phyloP scores from a whole-genome alignment of 2,329 filamentous ascomycete genomes.

The Arthrobotrys entomopaga region DNA sequence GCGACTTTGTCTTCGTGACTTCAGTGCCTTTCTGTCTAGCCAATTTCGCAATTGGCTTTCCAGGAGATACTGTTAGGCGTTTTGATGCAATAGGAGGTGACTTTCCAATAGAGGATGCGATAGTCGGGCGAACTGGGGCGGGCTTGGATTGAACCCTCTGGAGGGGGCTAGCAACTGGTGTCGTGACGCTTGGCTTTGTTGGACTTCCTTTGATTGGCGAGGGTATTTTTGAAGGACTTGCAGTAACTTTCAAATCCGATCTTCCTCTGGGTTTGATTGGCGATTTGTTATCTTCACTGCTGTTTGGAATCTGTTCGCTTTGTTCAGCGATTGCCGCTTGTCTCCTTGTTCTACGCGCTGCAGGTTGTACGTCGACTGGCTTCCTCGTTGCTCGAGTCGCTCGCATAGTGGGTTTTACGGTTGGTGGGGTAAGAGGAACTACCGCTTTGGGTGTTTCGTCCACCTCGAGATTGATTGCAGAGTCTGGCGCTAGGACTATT shows the following conservation, averaged over 20 bases:
- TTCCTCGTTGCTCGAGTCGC: not conserved
- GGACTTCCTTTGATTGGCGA: conserved; percentile 8
- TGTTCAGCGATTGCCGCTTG: conserved; percentile 9
- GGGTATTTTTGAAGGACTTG: conserved; percentile 13
- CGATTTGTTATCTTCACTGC: conserved; percentile 4
- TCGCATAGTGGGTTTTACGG: not conserved
- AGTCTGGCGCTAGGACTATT: not conserved
- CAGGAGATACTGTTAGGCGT: not conserved
- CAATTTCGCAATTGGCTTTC: too few species aligned
- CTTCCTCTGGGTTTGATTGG: conserved; percentile 13
- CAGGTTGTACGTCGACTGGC: not conserved
- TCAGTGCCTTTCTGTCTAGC: too few species aligned
- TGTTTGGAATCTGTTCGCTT: conserved; percentile 11
- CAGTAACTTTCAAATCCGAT: not conserved
- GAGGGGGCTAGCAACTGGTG: not conserved
- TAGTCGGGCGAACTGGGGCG: not conserved
- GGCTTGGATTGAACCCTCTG: not conserved
- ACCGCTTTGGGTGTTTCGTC: not conserved
- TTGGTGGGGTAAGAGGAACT: not conserved
- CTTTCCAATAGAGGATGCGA: not conserved
- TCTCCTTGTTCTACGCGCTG: conserved; percentile 4
- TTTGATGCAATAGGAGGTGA: not conserved
- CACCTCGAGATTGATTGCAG: not conserved
- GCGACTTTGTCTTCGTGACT: too few species aligned
- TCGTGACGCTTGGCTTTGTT: not conserved